Percentiles rank a stretch among this genome's conserved stretches.
Conservation (phyloP, 345 rosid genomes). For the Rhodamnia argentea region DNA sequence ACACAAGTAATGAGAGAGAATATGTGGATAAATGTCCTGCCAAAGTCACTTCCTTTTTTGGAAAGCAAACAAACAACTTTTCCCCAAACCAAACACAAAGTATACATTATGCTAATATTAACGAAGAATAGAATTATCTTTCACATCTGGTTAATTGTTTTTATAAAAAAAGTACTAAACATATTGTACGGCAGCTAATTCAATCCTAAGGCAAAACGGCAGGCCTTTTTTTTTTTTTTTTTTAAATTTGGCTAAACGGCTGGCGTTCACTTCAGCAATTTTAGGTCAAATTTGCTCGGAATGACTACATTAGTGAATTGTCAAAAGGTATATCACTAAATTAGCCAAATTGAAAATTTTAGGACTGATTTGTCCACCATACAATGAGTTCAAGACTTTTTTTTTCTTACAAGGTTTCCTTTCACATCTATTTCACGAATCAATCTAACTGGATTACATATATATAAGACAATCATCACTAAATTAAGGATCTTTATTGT, state of each 20-base stretch:
- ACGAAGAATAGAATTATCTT: not conserved
- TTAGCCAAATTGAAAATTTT: not conserved
- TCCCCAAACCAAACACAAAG: too few species aligned
- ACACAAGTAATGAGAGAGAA: too few species aligned
- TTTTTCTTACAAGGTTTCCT: not conserved
- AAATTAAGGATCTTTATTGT: not conserved
- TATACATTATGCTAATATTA: not conserved
- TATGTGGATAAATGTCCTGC: too few species aligned
- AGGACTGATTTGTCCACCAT: accelerated
- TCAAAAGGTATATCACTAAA: not conserved
- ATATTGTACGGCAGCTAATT: not conserved
- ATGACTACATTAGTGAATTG: not conserved
- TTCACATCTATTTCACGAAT: not conserved
- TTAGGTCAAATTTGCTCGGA: not conserved
- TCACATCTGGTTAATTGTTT: not conserved
- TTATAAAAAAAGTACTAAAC: too few species aligned
- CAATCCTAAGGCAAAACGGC: not conserved
- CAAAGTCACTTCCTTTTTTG: too few species aligned
- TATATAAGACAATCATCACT: not conserved
- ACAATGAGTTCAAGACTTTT: not conserved
- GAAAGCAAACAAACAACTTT: too few species aligned
- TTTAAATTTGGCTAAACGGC: too few species aligned
- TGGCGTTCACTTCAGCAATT: not conserved
- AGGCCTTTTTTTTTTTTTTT: too few species aligned
- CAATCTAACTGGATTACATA: not conserved